phyloP scores from a whole-genome alignment of 352 stramenopile species.

The Globisporangium splendens region DNA sequence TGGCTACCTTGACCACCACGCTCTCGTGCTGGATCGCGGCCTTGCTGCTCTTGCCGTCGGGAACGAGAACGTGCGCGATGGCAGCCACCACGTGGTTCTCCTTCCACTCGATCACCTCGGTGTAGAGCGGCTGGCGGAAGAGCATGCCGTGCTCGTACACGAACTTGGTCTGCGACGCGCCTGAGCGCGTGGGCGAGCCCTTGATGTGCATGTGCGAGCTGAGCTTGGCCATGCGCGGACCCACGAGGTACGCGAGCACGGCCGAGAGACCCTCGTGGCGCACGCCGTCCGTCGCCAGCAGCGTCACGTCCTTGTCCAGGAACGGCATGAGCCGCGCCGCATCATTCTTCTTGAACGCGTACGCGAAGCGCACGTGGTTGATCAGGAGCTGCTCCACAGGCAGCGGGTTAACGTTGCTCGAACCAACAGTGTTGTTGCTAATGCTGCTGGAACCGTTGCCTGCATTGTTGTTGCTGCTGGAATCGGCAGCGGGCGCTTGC shows the following conservation, averaged over 20 bases:
- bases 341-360: constrained; percentile 77
- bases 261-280: constrained; percentile 46
- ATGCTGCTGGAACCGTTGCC: not conserved
- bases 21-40: constrained; percentile 17
- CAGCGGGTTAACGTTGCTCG: constrained; percentile 1
- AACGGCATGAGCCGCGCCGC: constrained; percentile 60
- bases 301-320: constrained; percentile 51
- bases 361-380: constrained; percentile 58
- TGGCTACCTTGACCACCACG: constrained; percentile 19
- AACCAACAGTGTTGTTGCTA: not conserved
- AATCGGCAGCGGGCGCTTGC: not conserved
- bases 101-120: constrained; percentile 69
- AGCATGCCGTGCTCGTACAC: constrained; percentile 73
- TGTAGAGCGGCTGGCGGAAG: constrained; percentile 63
- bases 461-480: not conserved
- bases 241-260: constrained; percentile 71
- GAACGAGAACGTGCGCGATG: constrained; percentile 45
- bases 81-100: constrained; percentile 24
- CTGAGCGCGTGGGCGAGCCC: constrained; percentile 43
- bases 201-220: constrained; percentile 66
- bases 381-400: constrained; percentile 47
- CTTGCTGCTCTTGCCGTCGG: constrained; percentile 36
- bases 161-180: constrained; percentile 56
- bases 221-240: constrained; percentile 62
- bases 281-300: constrained; percentile 46